Base-by-base conservation (phyloP, 306 rosid species). In the Begonia masoniana region DNA sequence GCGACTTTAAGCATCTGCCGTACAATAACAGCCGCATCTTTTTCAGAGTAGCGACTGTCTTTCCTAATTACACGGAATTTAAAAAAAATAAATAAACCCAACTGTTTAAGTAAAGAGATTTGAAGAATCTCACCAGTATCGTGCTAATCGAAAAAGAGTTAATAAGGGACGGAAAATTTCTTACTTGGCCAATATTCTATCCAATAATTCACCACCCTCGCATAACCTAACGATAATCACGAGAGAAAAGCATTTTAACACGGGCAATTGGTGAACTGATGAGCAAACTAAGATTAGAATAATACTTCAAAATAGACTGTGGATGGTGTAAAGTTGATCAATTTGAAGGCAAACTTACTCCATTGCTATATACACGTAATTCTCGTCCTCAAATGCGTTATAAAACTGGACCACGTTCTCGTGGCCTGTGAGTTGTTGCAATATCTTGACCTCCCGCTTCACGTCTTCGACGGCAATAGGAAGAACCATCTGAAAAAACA, bases 1-100 rank as follows among this genome's bases (percentile, higher is more conserved):
- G 99, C 95, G 68, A 92, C 99, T 75, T 86, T 86, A 46, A 92
- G 96, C 99, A 92, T 92, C 79, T 92, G 99, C 62, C 99, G 73
- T 51, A 92, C 96, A 46, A 86, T 76, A 50, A 92, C 96, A 9
- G 96, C 99, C 3, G 96, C 96, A 72, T 92, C 99, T 53, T 86
- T 92, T 73, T 92, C 96, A 16, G 95, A 57, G 46, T 92, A 92
- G 17, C 99, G 95, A 66, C 95, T 92, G 68, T 86, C 95, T 78
- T 86, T 92, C 85, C 99, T 92, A 87, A 54, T 72, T 52, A 57
- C 68, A 52, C 42, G 9, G 51, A 23, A 15, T 17, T 41, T 51
- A 0, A 0, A 41, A 16, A 21, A 41, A 16, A 51, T 41, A 19
- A 50, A 13, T 51, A 7, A 19, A 41, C 13, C 15, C 39, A 0